Evolutionary conservation across 371 early-diverging fungal species (phyloP).

Genomic region (Phascolomyces articulosus): DNA sequence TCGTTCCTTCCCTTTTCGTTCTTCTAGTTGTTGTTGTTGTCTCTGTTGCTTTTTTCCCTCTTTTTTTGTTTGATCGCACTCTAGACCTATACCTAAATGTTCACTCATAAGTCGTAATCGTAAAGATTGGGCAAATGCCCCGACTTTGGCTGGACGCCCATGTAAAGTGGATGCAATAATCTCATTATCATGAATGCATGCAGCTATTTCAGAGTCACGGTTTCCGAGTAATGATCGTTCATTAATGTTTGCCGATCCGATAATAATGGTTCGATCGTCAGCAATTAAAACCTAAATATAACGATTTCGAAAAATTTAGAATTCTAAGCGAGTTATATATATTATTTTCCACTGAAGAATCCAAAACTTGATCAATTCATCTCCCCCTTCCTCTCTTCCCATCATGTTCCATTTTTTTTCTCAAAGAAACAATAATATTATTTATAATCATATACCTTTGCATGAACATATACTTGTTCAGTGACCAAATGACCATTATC

Average conservation of each 20-base stretch:
- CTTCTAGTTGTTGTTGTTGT: no score
- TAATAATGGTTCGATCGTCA: slow-evolving; percentile 78
- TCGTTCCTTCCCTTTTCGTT: no score
- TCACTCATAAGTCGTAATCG: slow-evolving; percentile 77
- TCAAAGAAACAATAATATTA: no score
- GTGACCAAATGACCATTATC: slow-evolving; percentile 59
- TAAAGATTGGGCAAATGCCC: slow-evolving; percentile 70
- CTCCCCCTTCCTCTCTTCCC: background rate
- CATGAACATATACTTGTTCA: slow-evolving; percentile 90
- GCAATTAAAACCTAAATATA: slow-evolving; percentile 55
- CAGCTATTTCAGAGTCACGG: slow-evolving; percentile 89
- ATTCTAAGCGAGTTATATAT: no score
- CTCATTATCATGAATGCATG: slow-evolving; percentile 73
- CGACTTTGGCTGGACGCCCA: slow-evolving; percentile 61
- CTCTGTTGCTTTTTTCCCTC: no score
- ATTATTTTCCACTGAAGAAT: no score
- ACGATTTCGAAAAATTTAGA: no score
- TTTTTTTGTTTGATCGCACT: background rate
- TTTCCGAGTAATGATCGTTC: slow-evolving; percentile 79
- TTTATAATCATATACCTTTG: slow-evolving; percentile 67
- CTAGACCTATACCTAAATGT: slow-evolving; percentile 71
- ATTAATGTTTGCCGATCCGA: slow-evolving; percentile 92
- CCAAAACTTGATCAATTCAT: no score
- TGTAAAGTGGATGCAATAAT: slow-evolving; percentile 63
- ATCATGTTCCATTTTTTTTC: no score